Conservation (phyloP, 805 yeast species). For the Brettanomyces naardenensis region DNA sequence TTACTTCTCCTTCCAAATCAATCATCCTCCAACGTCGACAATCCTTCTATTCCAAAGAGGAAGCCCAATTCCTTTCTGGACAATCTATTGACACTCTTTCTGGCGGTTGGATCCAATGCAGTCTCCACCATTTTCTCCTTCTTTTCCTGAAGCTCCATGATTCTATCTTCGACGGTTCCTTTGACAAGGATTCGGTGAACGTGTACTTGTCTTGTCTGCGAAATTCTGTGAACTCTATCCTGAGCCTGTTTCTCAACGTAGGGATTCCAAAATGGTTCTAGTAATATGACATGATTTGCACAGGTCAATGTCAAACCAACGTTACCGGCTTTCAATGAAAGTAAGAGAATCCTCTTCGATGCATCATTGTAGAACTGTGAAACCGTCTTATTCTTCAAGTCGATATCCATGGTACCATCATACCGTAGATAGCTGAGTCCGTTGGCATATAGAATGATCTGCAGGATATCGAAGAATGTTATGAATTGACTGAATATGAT, state of each 20-base stretch:
- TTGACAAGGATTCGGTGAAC: slow-evolving; percentile 65
- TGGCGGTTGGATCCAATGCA: slow-evolving; percentile 75
- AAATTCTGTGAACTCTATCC: slow-evolving; percentile 92
- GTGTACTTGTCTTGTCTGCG: slow-evolving; percentile 72
- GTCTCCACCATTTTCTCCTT: slow-evolving; percentile 73
- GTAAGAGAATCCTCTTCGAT: slow-evolving; percentile 48
- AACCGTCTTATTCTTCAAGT: slow-evolving; percentile 56
- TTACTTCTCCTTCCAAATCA: too few species aligned
- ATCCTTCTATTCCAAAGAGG: slow-evolving; percentile 49
- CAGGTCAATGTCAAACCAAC: slow-evolving; percentile 91
- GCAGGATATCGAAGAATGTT: slow-evolving; percentile 60
- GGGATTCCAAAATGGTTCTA: slow-evolving; percentile 98
- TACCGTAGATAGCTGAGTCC: slow-evolving; percentile 50
- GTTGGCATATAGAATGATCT: slow-evolving; percentile 40
- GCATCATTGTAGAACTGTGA: slow-evolving; percentile 54
- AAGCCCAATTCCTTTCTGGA: slow-evolving; percentile 66
- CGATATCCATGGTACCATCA: slow-evolving; percentile 76
- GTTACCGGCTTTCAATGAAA: slow-evolving; percentile 89
- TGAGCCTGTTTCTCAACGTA: slow-evolving; percentile 96
- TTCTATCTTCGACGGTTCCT: slow-evolving; percentile 84
- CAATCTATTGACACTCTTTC: slow-evolving; percentile 54
- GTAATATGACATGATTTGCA: slow-evolving; percentile 84
- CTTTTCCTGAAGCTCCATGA: slow-evolving; percentile 66
- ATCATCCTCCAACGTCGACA: too few species aligned
- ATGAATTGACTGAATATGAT: slow-evolving; percentile 85